Conservation (phyloP, 1,139 yeast genomes). For the Debaryomyces robertsiae region DNA sequence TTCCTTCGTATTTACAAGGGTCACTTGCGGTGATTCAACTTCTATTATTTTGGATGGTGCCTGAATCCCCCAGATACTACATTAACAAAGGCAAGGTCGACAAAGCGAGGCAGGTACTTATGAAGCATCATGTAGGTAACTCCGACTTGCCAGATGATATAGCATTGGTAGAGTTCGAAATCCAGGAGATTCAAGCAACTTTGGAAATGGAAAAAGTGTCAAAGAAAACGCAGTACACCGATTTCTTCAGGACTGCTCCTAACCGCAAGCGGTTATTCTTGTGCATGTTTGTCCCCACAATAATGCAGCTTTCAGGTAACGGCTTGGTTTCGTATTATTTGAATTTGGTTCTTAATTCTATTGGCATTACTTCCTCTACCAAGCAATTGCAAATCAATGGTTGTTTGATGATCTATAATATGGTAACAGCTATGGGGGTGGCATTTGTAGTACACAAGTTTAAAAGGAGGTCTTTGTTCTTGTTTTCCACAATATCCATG, state of each 20-base stretch:
- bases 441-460: slow-evolving; percentile 33
- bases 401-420: slow-evolving; percentile 44
- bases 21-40: slow-evolving; percentile 32
- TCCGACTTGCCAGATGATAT: slow-evolving; percentile 31
- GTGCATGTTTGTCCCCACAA: slow-evolving; percentile 31
- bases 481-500: slow-evolving; percentile 39
- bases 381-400: slow-evolving; percentile 52
- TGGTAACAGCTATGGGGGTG: slow-evolving; percentile 34
- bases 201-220: slow-evolving; percentile 35
- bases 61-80: slow-evolving; percentile 52
- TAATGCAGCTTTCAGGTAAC: slow-evolving; percentile 55
- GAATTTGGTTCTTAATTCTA: slow-evolving; percentile 47
- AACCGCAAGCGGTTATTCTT: slow-evolving; percentile 50
- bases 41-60: slow-evolving; percentile 36
- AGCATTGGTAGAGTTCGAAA: slow-evolving; percentile 45
- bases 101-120: slow-evolving; percentile 42
- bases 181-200: slow-evolving; percentile 46
- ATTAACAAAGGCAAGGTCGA: slow-evolving; percentile 39
- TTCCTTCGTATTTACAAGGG: slow-evolving; percentile 51
- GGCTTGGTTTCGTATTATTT: slow-evolving; percentile 56
- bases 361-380: slow-evolving; percentile 49
- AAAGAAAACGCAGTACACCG: slow-evolving; percentile 32
- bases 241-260: slow-evolving; percentile 35
- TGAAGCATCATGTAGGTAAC: slow-evolving; percentile 44
- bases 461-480: slow-evolving; percentile 50